phyloP scores from a whole-genome alignment of 2,329 filamentous ascomycete genomes.

The Fusarium nisikadoi region DNA sequence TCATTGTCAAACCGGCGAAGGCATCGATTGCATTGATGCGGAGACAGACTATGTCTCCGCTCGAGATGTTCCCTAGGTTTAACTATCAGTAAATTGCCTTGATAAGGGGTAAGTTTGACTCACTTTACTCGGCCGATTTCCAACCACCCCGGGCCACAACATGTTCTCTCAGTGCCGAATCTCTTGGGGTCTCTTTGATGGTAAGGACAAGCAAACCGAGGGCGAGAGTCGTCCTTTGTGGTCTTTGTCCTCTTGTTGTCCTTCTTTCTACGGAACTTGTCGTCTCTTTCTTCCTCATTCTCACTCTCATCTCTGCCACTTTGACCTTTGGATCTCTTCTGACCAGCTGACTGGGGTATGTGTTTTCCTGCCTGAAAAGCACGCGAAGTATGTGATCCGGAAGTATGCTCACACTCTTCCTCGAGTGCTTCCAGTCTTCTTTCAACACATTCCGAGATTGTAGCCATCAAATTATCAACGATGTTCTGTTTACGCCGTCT shows the following conservation, averaged over 20 bases:
- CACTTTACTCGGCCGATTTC: conserved; percentile 42
- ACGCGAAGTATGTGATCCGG: conserved; percentile 28
- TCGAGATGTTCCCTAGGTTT: conserved; percentile 40
- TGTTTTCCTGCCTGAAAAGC: conserved; percentile 12
- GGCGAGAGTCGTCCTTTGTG: conserved; percentile 44
- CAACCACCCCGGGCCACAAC: conserved; percentile 40
- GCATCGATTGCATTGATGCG: conserved; percentile 38
- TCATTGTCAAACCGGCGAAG: conserved; percentile 29
- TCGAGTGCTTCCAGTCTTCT: conserved; percentile 38
- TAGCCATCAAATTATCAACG: conserved; percentile 29
- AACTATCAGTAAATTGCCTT: background rate
- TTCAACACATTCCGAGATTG: conserved; percentile 27
- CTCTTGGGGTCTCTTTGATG: conserved; percentile 49
- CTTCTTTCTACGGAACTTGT: conserved; percentile 45
- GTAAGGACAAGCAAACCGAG: conserved; percentile 51
- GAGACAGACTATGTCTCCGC: conserved; percentile 33
- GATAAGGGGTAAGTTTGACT: background rate
- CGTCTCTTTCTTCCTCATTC: conserved; percentile 44
- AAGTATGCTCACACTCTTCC: conserved; percentile 26
- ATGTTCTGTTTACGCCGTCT: conserved; percentile 19
- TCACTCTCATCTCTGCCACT: conserved; percentile 44
- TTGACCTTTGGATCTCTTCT: conserved; percentile 33
- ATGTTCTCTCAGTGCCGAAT: conserved; percentile 38
- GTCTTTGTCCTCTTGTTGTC: conserved; percentile 52
- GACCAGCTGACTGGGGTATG: conserved; percentile 18